Conservation (phyloP, 345 rosid species). For the Arabis hirsuta region DNA sequence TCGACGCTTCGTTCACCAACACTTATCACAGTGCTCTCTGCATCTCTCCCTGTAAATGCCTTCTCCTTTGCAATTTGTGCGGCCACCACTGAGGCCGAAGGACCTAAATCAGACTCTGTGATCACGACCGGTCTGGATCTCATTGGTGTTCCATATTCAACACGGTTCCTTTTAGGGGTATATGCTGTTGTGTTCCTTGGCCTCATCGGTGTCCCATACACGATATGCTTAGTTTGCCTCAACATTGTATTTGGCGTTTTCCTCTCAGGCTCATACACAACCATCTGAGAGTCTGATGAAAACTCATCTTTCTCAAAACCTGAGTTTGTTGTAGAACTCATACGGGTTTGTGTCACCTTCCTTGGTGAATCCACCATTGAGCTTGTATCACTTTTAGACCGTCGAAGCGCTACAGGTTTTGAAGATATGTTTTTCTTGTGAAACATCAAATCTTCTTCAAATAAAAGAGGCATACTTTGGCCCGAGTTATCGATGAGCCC, state of each 20-base stretch:
- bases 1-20: conserved; percentile 65
- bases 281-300: conserved; percentile 38
- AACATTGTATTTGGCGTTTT: conserved; percentile 29
- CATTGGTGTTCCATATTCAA: conserved; percentile 48
- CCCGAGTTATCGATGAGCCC: conserved; percentile 77
- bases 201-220: conserved; percentile 44
- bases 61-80: conserved; percentile 57
- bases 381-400: conserved; percentile 79
- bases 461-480: conserved; percentile 79
- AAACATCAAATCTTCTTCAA: conserved; percentile 41
- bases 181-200: conserved; percentile 33
- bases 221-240: conserved; percentile 27
- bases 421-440: conserved; percentile 45
- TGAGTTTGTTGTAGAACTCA: conserved; percentile 48
- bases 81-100: conserved; percentile 89
- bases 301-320: conserved; percentile 44
- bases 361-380: conserved; percentile 52
- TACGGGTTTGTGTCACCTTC: conserved; percentile 32
- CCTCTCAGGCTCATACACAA: conserved; percentile 21
- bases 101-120: conserved; percentile 80
- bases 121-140: conserved; percentile 42
- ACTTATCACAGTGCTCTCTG: conserved; percentile 56
- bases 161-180: conserved; percentile 37
- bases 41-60: conserved; percentile 43
- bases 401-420: conserved; percentile 66